phyloP scores from a whole-genome alignment of 768 basidiomycete species.

The Lentinula lateritia region DNA sequence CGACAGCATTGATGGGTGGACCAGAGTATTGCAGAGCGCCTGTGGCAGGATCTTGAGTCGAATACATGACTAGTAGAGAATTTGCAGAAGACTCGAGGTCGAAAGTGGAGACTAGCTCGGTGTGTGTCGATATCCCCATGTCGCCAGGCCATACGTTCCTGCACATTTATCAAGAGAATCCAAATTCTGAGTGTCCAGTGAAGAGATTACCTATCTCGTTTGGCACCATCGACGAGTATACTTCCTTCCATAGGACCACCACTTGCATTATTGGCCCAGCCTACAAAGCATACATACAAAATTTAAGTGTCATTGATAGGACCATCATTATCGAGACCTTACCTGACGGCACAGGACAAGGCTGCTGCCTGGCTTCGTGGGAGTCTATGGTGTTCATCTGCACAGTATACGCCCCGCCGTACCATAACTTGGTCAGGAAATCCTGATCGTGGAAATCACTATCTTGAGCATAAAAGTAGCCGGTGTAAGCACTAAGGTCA shows the following conservation, averaged over 20 bases:
- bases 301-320: neutral
- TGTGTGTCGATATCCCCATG: slow-evolving; percentile 37
- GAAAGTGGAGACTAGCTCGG: slow-evolving; percentile 27
- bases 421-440: slow-evolving; percentile 55
- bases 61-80: slow-evolving; percentile 43
- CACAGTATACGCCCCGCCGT: slow-evolving; percentile 57
- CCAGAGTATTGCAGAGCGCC: slow-evolving; percentile 42
- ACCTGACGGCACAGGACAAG: slow-evolving; percentile 21
- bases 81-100: slow-evolving; percentile 36
- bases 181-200: neutral
- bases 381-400: slow-evolving; percentile 48
- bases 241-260: slow-evolving; percentile 42
- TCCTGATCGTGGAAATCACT: slow-evolving; percentile 35
- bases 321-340: neutral
- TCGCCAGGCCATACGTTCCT: slow-evolving; percentile 29
- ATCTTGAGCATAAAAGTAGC: slow-evolving; percentile 47
- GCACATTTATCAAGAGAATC: neutral
- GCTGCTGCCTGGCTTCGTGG: slow-evolving; percentile 27
- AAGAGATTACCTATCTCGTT: slow-evolving; percentile 37
- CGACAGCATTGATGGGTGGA: slow-evolving; percentile 28
- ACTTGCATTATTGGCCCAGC: slow-evolving; percentile 44
- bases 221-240: slow-evolving; percentile 50
- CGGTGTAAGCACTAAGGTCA: slow-evolving; percentile 42
- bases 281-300: slow-evolving; percentile 12
- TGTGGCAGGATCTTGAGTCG: slow-evolving; percentile 36